These are phyloP conservation scores for Pouteria glomerata DNA, from an alignment of 148 eudicot species.

Conservation along the genomic window DNA sequence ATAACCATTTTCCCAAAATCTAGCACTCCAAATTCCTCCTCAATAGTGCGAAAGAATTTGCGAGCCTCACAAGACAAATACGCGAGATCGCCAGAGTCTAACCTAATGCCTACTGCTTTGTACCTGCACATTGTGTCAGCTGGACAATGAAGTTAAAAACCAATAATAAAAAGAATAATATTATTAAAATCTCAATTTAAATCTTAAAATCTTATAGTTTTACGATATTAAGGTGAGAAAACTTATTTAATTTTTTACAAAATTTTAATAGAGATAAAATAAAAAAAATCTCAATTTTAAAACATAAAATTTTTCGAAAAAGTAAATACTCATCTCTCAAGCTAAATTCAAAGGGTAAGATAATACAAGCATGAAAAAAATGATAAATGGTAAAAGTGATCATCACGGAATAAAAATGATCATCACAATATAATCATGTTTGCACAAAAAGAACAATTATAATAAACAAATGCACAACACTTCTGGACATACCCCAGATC, in stretches of 20 bases:
- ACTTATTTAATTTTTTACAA: too few species aligned
- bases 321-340: neutral
- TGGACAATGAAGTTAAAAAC: constrained; percentile 2
- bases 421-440: neutral
- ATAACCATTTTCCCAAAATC: constrained; percentile 74
- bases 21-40: constrained; percentile 69
- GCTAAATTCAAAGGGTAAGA: neutral
- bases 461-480: neutral
- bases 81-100: constrained; percentile 98
- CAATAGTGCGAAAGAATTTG: constrained; percentile 66
- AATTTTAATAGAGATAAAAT: too few species aligned
- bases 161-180: neutral
- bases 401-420: too few species aligned
- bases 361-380: neutral
- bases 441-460: neutral
- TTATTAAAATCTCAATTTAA: too few species aligned
- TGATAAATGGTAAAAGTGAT: neutral
- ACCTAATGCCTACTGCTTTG: constrained; percentile 80
- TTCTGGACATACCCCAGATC: constrained; percentile 75
- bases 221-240: too few species aligned
- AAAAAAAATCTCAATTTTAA: too few species aligned
- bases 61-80: constrained; percentile 88
- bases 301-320: neutral
- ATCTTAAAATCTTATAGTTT: neutral
- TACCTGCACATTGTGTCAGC: constrained; percentile 45